Evolutionary conservation across 176 grass and related monocot species (phyloP), one percentile per base, ranked within the genome.

Genomic region (Zea mays): DNA sequence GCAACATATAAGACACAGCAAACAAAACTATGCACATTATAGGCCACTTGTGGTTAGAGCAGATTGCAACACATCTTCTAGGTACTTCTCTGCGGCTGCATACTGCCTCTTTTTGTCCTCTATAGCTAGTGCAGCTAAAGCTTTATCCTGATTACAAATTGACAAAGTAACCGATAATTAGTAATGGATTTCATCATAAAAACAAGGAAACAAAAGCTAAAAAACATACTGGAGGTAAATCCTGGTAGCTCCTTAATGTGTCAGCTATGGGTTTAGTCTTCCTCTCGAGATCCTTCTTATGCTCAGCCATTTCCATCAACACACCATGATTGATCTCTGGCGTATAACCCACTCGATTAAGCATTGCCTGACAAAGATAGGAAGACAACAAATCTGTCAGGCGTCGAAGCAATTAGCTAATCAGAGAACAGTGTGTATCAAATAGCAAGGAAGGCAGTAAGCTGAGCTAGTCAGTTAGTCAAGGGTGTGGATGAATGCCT

Each of bases 251-350:
- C 82, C 92, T 92, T 59, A 99, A 86, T 65, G 96, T 99, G 80
- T 95, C 96, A 8, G 91, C 76, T 38, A 99, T 86, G 82, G 96
- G 96, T 69, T 99, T 99, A 40, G 96, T 95, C 86, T 99, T 99
- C 86, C 87, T 90, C 81, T 95, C 96, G 5, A 92, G 81, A 36
- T 99, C 96, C 74, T 95, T 93, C 71, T 90, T 99, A 79, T 95
- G 92, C 71, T 99, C 96, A 8, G 96, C 81, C 92, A 99, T 95
- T 99, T 99, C 90, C 92, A 99, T 99, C 82, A 99, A 78, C 45
- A 99, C 96, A 62, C 92, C 92, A 85, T 99, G 96, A 85, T 99
- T 99, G 76, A 99, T 89, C 81, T 99, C 92, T 10, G 96, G 86
- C 9, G 92, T 99, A 81, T 99, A 99, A 62, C 96, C 96, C 64